These are phyloP conservation scores for Fusarium tricinctum DNA, from an alignment of 2,329 filamentous ascomycete species.

Conservation along the genomic window DNA sequence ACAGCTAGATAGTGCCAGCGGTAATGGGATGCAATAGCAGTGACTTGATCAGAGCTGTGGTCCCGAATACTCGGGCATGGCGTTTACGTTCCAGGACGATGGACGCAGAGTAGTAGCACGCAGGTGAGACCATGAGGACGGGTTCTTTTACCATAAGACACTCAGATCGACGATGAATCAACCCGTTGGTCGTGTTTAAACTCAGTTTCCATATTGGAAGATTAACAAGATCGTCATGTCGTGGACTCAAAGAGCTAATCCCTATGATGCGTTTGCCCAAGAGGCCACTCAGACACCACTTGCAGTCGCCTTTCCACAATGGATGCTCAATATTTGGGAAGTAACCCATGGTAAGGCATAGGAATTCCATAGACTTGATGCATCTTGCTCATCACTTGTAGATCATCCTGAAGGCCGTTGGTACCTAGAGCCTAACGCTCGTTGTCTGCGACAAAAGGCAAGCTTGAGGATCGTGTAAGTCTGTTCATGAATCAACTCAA, in stretches of 20 bases:
- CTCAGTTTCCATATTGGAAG: not conserved
- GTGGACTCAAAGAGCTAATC: conserved; percentile 46
- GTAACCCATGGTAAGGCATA: conserved; percentile 39
- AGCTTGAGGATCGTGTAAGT: conserved; percentile 52
- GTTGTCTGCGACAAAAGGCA: conserved; percentile 43
- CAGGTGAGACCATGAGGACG: not conserved
- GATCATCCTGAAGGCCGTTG: conserved; percentile 48
- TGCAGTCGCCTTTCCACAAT: conserved; percentile 43
- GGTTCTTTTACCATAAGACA: conserved; percentile 18
- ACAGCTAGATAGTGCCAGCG: not conserved
- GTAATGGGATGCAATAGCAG: not conserved
- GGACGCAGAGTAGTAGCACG: conserved; percentile 6
- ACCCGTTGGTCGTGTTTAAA: not conserved
- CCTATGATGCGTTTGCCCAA: conserved; percentile 47
- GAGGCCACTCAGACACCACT: conserved; percentile 43
- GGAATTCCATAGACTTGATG: fast-evolving
- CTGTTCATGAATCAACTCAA: not conserved
- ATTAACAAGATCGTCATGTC: conserved; percentile 37
- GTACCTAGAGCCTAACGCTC: conserved; percentile 42
- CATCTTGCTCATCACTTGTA: conserved; percentile 24
- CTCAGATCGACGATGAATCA: conserved; percentile 8
- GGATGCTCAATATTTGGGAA: conserved; percentile 50
- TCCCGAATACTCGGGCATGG: conserved; percentile 10
- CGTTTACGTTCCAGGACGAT: conserved; percentile 1
- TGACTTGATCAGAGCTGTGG: conserved; percentile 6